Evolutionary conservation across 371 early-diverging fungal species (phyloP).

Genomic region (Gilbertella persicaria): DNA sequence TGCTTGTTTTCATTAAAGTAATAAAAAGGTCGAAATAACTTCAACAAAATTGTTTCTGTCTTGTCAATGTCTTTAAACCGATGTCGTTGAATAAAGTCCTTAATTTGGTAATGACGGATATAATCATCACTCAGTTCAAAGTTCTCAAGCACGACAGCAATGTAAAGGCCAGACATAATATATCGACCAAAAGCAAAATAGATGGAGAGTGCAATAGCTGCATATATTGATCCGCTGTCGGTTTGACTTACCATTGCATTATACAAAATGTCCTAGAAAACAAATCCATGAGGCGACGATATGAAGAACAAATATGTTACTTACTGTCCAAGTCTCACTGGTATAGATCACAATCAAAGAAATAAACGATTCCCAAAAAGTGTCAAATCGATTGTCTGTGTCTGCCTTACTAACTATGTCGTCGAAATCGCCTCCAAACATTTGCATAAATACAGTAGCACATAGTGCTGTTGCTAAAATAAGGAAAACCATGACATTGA

Average conservation of each 20-base stretch:
- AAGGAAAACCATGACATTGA: slow-evolving; percentile 45
- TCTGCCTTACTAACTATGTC: slow-evolving; percentile 22
- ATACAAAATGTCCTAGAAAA: slow-evolving; percentile 44
- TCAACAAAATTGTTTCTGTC: slow-evolving; percentile 34
- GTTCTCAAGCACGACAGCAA: slow-evolving; percentile 66
- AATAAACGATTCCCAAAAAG: slow-evolving; percentile 49
- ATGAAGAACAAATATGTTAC: not conserved
- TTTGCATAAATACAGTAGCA: slow-evolving; percentile 48
- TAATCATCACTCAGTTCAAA: slow-evolving; percentile 64
- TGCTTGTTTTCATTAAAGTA: slow-evolving; percentile 33
- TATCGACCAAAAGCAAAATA: slow-evolving; percentile 63
- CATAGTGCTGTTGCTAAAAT: slow-evolving; percentile 43
- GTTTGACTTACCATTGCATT: slow-evolving; percentile 56
- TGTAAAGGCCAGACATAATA: slow-evolving; percentile 63
- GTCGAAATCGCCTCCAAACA: slow-evolving; percentile 50
- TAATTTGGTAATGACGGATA: slow-evolving; percentile 60
- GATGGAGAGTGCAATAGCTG: slow-evolving; percentile 44
- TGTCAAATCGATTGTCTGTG: slow-evolving; percentile 39
- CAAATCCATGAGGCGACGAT: too few relatives aligned
- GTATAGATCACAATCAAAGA: slow-evolving; percentile 59
- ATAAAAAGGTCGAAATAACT: slow-evolving; percentile 35
- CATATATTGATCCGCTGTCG: slow-evolving; percentile 46
- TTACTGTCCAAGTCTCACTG: slow-evolving; percentile 62
- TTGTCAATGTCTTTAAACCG: slow-evolving; percentile 36
- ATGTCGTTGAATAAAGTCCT: slow-evolving; percentile 54